Percentiles rank a stretch among this genome's conserved stretches.
phyloP scores from a whole-genome alignment of 768 basidiomycete genomes.

The Pleurotus eryngii region DNA sequence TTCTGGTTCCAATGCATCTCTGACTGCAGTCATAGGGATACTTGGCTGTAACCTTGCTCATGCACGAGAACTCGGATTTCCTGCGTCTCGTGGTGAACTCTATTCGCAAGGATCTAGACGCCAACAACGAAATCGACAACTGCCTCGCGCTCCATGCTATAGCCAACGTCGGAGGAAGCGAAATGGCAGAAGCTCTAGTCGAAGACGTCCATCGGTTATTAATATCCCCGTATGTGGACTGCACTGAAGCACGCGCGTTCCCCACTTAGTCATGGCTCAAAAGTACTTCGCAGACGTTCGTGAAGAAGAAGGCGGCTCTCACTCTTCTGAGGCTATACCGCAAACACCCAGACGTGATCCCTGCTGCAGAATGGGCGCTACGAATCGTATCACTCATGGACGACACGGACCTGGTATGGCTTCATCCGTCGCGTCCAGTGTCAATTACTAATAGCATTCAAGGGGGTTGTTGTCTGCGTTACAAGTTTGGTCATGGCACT shows the following conservation, averaged over 20 bases:
- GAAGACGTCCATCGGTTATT: conserved; percentile 93
- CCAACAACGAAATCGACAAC: conserved; percentile 91
- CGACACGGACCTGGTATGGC: conserved; percentile 73
- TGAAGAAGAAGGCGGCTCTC: conserved; percentile 97
- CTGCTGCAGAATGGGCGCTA: conserved; percentile 92
- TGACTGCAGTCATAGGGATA: conserved; percentile 65
- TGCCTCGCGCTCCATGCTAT: conserved; percentile 97
- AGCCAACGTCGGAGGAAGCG: conserved; percentile 95
- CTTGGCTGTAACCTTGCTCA: conserved; percentile 91
- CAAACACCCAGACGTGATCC: conserved; percentile 93
- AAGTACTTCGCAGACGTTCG: conserved; percentile 92
- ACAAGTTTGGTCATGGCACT: conserved; percentile 92
- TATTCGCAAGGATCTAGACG: conserved; percentile 94
- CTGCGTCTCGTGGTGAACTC: conserved; percentile 96
- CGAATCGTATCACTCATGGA: conserved; percentile 96
- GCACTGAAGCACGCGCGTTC: neutral
- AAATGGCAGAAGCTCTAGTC: conserved; percentile 95
- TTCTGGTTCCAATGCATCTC: neutral
- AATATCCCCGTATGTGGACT: conserved; percentile 78
- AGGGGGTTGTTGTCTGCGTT: conserved; percentile 95
- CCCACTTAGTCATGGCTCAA: conserved; percentile 13
- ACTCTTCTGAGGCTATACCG: conserved; percentile 91
- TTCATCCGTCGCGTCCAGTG: conserved; percentile 10
- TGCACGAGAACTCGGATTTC: conserved; percentile 99
- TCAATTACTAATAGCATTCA: conserved; percentile 7